These are phyloP conservation scores for Quercus agrifolia DNA, from an alignment of 306 rosid genomes.

Conservation along the genomic window DNA sequence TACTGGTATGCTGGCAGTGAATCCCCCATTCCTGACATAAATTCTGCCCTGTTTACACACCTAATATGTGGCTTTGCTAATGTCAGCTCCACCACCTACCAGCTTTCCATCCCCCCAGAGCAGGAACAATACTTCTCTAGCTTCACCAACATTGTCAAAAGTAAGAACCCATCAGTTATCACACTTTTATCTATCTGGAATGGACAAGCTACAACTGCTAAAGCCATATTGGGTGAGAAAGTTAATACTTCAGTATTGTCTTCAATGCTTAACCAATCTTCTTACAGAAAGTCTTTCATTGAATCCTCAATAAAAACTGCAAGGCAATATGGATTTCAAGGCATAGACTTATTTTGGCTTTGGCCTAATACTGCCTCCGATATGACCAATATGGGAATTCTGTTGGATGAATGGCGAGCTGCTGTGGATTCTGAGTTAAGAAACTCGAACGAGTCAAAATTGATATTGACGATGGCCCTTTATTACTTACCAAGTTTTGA, in stretches of 20 bases:
- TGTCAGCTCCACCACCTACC: constrained; percentile 17
- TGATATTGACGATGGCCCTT: constrained; percentile 46
- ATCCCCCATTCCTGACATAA: constrained; percentile 6
- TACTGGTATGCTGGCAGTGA: background rate
- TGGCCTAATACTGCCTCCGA: constrained; percentile 11
- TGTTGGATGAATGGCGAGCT: constrained; percentile 23
- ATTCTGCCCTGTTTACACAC: constrained; percentile 30
- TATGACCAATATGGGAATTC: constrained; percentile 6
- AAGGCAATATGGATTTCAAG: constrained; percentile 26
- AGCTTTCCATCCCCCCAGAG: constrained; percentile 3
- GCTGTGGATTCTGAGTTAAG: constrained; percentile 39
- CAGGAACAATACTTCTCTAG: constrained; percentile 4
- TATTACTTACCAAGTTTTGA: constrained; percentile 15
- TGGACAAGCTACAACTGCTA: background rate
- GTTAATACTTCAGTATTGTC: constrained; percentile 11
- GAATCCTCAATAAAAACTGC: constrained; percentile 30
- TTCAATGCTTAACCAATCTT: constrained; percentile 13
- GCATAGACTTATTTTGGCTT: constrained; percentile 19
- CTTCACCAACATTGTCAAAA: constrained; percentile 26
- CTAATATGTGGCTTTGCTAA: constrained; percentile 16
- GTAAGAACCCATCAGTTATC: constrained; percentile 19
- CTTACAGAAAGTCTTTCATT: constrained; percentile 19
- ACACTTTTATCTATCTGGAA: constrained; percentile 26
- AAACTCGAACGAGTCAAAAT: constrained; percentile 17
- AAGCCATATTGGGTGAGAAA: constrained; percentile 5